Percentiles rank a stretch among this genome's conserved stretches.
These are phyloP conservation scores for Tephrocybe sp. DNA, from an alignment of 768 basidiomycete species.

Conservation along the genomic window DNA sequence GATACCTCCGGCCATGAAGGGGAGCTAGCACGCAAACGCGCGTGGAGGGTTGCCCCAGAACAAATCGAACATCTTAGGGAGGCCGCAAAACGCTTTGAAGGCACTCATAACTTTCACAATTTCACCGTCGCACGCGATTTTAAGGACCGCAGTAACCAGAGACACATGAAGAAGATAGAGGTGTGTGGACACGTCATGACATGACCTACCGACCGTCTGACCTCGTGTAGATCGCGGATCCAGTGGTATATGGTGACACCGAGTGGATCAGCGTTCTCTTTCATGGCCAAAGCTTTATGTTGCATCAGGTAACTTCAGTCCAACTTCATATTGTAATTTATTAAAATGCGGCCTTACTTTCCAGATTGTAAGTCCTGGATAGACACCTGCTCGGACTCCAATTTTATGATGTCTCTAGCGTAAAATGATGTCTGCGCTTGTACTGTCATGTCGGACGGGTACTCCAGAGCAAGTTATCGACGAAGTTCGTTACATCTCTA, in stretches of 20 bases:
- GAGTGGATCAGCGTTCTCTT: conserved; percentile 95
- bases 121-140: conserved; percentile 91
- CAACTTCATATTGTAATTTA: background rate
- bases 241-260: conserved; percentile 85
- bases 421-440: conserved; percentile 92
- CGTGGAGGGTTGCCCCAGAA: conserved; percentile 62
- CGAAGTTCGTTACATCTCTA: conserved; percentile 45
- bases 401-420: conserved; percentile 59
- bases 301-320: conserved; percentile 83
- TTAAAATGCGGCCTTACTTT: conserved; percentile 4
- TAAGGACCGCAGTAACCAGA: conserved; percentile 74
- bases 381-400: too few species aligned
- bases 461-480: conserved; percentile 76
- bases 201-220: background rate
- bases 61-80: conserved; percentile 58
- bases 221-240: conserved; percentile 65
- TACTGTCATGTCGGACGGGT: conserved; percentile 75
- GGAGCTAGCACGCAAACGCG: conserved; percentile 65
- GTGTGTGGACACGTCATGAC: conserved; percentile 35
- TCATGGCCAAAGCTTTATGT: conserved; percentile 98
- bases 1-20: conserved; percentile 47
- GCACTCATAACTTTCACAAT: conserved; percentile 97
- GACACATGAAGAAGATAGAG: conserved; percentile 88
- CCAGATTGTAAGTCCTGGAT: conserved; percentile 48
- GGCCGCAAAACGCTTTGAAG: conserved; percentile 67